Evolutionary conservation across 208 protist species (phyloP).

Genomic region (Porcisia deanei): DNA sequence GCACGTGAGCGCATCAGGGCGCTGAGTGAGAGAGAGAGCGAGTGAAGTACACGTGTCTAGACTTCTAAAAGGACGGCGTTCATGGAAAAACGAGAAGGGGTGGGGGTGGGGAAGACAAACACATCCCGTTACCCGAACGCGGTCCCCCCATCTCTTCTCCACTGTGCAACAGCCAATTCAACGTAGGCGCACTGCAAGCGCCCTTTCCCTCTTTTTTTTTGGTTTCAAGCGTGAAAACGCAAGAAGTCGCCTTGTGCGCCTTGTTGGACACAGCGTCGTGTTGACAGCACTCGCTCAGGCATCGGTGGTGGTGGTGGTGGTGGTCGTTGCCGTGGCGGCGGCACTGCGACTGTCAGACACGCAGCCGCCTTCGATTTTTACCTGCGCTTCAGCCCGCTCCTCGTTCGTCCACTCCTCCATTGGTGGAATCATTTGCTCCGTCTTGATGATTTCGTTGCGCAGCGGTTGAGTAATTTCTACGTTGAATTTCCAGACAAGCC

Average conservation of each 20-base stretch:
- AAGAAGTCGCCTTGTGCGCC: not conserved
- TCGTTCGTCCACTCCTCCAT: slow-evolving; percentile 73
- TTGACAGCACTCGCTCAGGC: not conserved
- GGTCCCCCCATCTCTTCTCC: not conserved
- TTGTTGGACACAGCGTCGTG: not conserved
- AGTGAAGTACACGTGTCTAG: not conserved
- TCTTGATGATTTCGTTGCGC: slow-evolving; percentile 77
- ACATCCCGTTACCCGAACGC: not conserved
- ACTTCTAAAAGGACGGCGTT: not conserved
- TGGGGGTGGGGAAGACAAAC: not conserved
- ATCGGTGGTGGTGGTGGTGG: not conserved
- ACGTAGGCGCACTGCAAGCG: no score
- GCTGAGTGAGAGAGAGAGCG: not conserved
- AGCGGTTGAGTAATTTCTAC: slow-evolving; percentile 70
- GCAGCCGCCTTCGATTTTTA: slow-evolving; percentile 28
- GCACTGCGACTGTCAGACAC: not conserved
- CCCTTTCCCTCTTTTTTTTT: not conserved
- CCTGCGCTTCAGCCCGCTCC: slow-evolving; percentile 47
- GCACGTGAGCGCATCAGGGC: not conserved
- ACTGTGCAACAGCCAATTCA: not conserved
- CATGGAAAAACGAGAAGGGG: no score
- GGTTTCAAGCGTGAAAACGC: not conserved
- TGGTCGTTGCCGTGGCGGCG: not conserved
- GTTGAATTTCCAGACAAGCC: slow-evolving; percentile 73
- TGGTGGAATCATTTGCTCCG: slow-evolving; percentile 76